Evolutionary conservation across 257 asterid species (phyloP).

Genomic region (Lycium ferocissimum): DNA sequence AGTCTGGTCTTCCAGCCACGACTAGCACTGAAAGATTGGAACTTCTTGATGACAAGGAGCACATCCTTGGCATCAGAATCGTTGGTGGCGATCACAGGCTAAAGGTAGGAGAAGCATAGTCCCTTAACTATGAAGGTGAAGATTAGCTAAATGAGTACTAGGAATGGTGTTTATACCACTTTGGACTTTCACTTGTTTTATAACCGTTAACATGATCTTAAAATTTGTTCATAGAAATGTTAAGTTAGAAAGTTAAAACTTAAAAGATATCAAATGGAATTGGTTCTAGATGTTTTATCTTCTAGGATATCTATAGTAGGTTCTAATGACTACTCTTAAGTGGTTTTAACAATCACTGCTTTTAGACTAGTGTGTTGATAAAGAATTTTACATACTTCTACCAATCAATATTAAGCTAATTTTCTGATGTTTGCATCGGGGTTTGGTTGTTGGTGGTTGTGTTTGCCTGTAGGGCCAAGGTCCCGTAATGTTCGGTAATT

Average conservation of each 20-base stretch:
- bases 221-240: background rate
- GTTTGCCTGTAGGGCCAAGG: background rate
- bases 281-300: background rate
- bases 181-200: background rate
- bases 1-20: slow-evolving; percentile 94
- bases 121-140: background rate
- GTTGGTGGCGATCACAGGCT: slow-evolving; percentile 96
- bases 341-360: background rate
- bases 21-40: slow-evolving; percentile 93
- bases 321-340: background rate
- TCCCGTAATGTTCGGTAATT: background rate
- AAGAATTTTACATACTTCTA: background rate
- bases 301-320: background rate
- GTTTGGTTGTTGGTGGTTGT: background rate
- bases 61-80: slow-evolving; percentile 79
- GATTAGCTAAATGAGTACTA: background rate
- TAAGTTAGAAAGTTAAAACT: background rate
- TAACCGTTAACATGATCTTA: background rate
- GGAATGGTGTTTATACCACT: background rate
- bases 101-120: slow-evolving; percentile 47
- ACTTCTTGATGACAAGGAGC: slow-evolving; percentile 80
- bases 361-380: background rate
- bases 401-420: background rate
- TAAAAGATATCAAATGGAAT: slow-evolving; percentile 10
- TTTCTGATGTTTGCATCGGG: background rate